Evolutionary conservation across 2,329 filamentous ascomycete genomes (phyloP), one percentile per base, ranked within the genome.

Genomic region (Verticillium dahliae): DNA sequence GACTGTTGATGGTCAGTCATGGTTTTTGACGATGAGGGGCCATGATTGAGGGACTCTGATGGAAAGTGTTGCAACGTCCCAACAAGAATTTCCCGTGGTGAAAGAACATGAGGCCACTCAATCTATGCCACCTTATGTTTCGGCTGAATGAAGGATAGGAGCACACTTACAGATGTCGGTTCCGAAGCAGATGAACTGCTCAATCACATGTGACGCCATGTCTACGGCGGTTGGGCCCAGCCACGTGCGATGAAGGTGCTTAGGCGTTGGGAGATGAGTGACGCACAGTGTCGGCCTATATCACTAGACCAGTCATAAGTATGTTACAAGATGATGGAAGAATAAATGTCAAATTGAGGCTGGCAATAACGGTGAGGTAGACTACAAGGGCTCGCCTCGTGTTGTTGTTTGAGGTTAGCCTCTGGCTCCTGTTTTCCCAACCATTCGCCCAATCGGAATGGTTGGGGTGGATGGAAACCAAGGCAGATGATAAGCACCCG

Each of bases 141-240:
- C n/a, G n/a, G 15, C 15, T 13, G 56, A 66, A 52, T 9, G 31
- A 4, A 31, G 27, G 4, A 27, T 9, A 41, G 31, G 68, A 4
- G 27, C 27, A 31, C 27, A 31, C 73, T 61, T 73, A 82, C 81
- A 74, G 33, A 76, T 74, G 62, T 83, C 79, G 22, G 78, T 79
- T 45, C 76, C 76, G 62, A 82, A 82, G 62, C 74, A 73, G 57
- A 81, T 73, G 63, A 76, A 71, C 45, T 75, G 73, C 35, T 78
- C 73, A 38, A 74, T 63, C 22, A 34, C 59, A 27, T 61, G 60
- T 7, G 63, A 62, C 33, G 14, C 6, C 54, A 56, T 56, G 54
- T 10, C 34, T 27, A 14, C 27, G 54, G 18, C 22, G 45, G 18
- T 27, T 27, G n/a, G 9, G 35, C 2, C 13, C 9, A 37, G 41